Conservation (phyloP, 768 basidiomycete genomes). For the Albatrellus ellisii region DNA sequence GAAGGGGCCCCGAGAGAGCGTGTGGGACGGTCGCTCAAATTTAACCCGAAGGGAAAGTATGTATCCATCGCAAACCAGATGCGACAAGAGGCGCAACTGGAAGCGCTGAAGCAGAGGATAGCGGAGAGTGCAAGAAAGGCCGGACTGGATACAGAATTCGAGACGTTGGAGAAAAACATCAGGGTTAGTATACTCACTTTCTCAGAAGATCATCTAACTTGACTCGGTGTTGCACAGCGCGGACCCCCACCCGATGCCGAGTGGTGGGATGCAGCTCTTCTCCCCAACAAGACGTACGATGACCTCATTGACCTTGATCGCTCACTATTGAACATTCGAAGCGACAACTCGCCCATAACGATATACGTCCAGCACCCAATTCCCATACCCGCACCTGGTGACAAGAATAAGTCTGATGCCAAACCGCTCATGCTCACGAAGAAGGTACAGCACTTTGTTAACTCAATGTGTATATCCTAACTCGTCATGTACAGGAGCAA, state of each 20-base stretch:
- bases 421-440: conserved; percentile 89
- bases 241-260: conserved; percentile 81
- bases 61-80: conserved; percentile 59
- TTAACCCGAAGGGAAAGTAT: conserved; percentile 91
- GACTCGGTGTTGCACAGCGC: conserved; percentile 32
- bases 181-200: conserved; percentile 36
- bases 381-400: conserved; percentile 82
- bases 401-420: conserved; percentile 65
- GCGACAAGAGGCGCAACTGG: conserved; percentile 67
- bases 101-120: conserved; percentile 85
- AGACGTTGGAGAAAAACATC: conserved; percentile 82
- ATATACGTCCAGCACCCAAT: conserved; percentile 96
- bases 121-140: conserved; percentile 89
- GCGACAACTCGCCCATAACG: conserved; percentile 62
- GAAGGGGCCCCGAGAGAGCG: conserved; percentile 69
- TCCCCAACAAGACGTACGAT: conserved; percentile 71
- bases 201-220: background rate
- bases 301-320: conserved; percentile 47
- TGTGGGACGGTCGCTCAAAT: conserved; percentile 57
- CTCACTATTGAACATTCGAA: conserved; percentile 48
- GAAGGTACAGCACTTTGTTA: conserved; percentile 36
- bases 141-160: conserved; percentile 85
- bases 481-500: conserved; percentile 43
- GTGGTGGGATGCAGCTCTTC: conserved; percentile 92
- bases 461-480: background rate